Evolutionary conservation across 495 filamentous ascomycete species (phyloP).

Genomic region (Annulohypoxylon bovei): DNA sequence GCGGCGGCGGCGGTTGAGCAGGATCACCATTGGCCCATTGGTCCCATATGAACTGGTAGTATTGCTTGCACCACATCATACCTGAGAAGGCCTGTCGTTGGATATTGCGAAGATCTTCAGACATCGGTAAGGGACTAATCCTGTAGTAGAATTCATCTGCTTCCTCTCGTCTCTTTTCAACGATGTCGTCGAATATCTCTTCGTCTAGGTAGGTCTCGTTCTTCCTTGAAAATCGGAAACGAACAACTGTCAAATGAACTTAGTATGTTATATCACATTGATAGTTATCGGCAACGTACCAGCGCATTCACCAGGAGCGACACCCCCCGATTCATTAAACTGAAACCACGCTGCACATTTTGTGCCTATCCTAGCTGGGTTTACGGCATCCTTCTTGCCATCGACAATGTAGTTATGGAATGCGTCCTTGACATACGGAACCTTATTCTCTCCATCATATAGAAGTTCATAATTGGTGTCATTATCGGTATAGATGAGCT

Average conservation of each 20-base stretch:
- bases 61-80: constrained; percentile 98
- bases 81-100: constrained; percentile 93
- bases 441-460: constrained; percentile 78
- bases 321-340: constrained; percentile 88
- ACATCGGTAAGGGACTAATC: constrained; percentile 93
- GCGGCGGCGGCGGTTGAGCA: constrained; percentile 79
- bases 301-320: constrained; percentile 89
- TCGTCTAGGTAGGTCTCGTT: constrained; percentile 84
- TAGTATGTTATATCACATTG: not conserved
- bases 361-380: constrained; percentile 81
- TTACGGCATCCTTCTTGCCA: constrained; percentile 79
- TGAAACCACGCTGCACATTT: constrained; percentile 92
- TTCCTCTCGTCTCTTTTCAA: constrained; percentile 84
- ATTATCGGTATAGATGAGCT: constrained; percentile 92
- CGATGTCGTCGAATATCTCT: constrained; percentile 89
- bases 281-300: constrained; percentile 43
- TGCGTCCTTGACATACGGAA: constrained; percentile 92
- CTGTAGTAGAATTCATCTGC: constrained; percentile 96
- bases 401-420: constrained; percentile 91
- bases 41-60: constrained; percentile 96
- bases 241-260: constrained; percentile 69
- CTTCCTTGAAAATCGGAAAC: constrained; percentile 84
- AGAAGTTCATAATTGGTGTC: constrained; percentile 86
- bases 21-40: constrained; percentile 91
- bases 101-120: constrained; percentile 92